Evolutionary conservation across 1,284 basidiomycete species (phyloP), one percentile per base, ranked within the genome.

Genomic region (Moesziomyces parantarcticus): DNA sequence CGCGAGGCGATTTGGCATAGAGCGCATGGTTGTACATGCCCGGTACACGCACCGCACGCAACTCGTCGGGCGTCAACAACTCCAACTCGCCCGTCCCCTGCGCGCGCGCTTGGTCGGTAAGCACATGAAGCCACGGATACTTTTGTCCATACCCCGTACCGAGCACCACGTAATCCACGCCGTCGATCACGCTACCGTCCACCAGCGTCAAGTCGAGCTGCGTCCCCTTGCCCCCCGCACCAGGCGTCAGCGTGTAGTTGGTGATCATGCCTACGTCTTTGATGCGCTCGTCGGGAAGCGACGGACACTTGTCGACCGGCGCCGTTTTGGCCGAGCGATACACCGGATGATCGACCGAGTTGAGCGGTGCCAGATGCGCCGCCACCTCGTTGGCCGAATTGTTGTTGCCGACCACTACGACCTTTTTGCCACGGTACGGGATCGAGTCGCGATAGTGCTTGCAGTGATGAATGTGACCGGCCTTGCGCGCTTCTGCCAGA

Each of bases 391-490:
- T 81, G 11, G 76, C 62, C 32, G 55, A 61, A 36, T 80, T 78
- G 34, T 78, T 78, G 55, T 81, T 81, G 3, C 79, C 79, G 0
- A 80, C 76, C 25, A 81, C 73, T 1, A 81, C 67, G 22, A 81
- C 67, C 13, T 48, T 54, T 29, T 70, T 70, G 32, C 58, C 50
- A 4, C 26, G 36, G 53, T 76, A 78, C 5, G 63, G 29, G 8
- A 34, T 49, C n/a, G 67, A 66, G 18, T 70, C 69, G 36, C 79
- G 67, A 46, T 81, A 81, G 59, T 79, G 78, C 43, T 81, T 81
- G 47, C 76, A 77, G 57, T 80, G 78, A 34, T 80, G 76, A 16
- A 81, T 44, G 34, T 67, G 50, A 1, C 71, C 71, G 8, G 45
- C 42, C 13, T 50, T 18, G 5, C 44, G 52, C 1, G 75, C 78